Conservation (phyloP, 225 moss, liverwort and hornwort species). For the Bryoerythrophyllum caledonicum region DNA sequence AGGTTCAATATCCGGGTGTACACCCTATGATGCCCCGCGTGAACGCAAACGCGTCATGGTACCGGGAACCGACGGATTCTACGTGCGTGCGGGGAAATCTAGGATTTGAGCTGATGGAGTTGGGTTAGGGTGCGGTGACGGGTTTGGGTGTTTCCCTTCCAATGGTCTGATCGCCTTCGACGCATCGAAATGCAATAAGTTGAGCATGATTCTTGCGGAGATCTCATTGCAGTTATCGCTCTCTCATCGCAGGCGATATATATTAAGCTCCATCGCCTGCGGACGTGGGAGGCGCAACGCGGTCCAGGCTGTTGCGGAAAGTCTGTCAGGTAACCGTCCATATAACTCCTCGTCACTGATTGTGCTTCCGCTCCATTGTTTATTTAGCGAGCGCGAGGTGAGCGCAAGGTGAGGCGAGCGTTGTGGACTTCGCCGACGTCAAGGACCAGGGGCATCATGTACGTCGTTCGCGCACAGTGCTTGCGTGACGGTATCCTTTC, state of each 20-base stretch:
- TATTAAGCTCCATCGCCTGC: conserved; percentile 9
- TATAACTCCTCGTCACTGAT: not conserved
- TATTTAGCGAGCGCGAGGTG: not conserved
- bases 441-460: not conserved
- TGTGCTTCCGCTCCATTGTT: not conserved
- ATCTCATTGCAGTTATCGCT: not conserved
- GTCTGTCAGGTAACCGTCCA: conserved; percentile 2
- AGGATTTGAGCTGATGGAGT: not conserved
- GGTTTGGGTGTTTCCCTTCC: not conserved
- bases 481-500: not conserved
- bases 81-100: not conserved
- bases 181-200: not conserved
- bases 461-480: not conserved
- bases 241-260: not conserved
- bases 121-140: not conserved
- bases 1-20: no score
- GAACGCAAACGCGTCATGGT: no score
- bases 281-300: not conserved
- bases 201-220: not conserved
- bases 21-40: no score
- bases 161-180: not conserved
- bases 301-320: not conserved
- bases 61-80: not conserved
- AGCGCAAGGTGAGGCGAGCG: not conserved
- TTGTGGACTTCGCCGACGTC: not conserved